Evolutionary conservation across 1,284 basidiomycete genomes (phyloP).

Genomic region (Trametes hirsuta): DNA sequence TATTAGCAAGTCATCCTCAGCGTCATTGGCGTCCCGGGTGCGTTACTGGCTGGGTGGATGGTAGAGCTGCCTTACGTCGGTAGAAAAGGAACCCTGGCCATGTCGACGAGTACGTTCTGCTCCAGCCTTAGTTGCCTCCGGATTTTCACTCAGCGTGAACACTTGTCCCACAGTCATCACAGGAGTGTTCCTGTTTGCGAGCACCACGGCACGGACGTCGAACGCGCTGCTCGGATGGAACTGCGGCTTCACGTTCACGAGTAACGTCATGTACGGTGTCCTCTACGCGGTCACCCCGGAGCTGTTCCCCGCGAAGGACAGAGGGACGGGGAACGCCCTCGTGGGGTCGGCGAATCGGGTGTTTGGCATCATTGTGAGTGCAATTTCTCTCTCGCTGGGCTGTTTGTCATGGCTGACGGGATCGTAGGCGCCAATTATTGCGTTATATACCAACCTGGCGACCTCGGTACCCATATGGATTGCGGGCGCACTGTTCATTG

Average conservation of each 20-base stretch:
- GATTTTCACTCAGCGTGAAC: too few species aligned
- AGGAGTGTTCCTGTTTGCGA: slow-evolving; percentile 67
- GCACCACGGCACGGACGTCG: slow-evolving; percentile 65
- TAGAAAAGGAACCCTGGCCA: slow-evolving; percentile 61
- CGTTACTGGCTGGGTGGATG: slow-evolving; percentile 56
- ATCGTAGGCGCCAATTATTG: slow-evolving; percentile 63
- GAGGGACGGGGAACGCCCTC: slow-evolving; percentile 74
- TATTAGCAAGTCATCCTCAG: slow-evolving; percentile 64
- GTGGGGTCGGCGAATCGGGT: slow-evolving; percentile 62
- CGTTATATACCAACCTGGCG: slow-evolving; percentile 58
- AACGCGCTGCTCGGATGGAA: slow-evolving; percentile 72
- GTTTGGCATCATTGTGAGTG: slow-evolving; percentile 62
- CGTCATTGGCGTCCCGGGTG: slow-evolving; percentile 70
- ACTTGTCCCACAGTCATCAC: slow-evolving; percentile 49
- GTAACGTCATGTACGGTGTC: slow-evolving; percentile 75
- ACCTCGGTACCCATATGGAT: slow-evolving; percentile 74
- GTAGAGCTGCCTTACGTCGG: slow-evolving; percentile 62
- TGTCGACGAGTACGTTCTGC: slow-evolving; percentile 50
- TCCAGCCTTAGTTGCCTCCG: background rate
- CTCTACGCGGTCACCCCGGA: slow-evolving; percentile 69
- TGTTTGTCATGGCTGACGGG: background rate
- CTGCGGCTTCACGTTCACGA: slow-evolving; percentile 64
- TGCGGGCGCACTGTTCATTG: slow-evolving; percentile 64
- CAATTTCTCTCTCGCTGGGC: background rate
- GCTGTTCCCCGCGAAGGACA: slow-evolving; percentile 69